These are phyloP conservation scores for Adansonia madagascariensis DNA, from an alignment of 441 rosid species.

Conservation along the genomic window DNA sequence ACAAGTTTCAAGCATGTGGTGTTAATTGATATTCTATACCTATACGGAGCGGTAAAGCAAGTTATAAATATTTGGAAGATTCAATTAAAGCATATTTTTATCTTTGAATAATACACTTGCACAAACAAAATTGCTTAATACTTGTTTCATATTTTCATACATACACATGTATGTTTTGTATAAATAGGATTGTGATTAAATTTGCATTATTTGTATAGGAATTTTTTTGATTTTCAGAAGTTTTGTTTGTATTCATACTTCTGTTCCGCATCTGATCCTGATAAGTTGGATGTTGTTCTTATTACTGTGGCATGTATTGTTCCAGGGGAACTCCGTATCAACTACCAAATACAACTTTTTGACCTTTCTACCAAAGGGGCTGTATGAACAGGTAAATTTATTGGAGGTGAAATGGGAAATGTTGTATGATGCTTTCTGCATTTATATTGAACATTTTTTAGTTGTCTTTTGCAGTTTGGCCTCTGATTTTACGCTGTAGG, in stretches of 20 bases:
- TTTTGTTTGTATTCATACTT: background rate
- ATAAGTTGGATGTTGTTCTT: constrained; percentile 26
- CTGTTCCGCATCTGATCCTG: constrained; percentile 15
- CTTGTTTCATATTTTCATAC: background rate
- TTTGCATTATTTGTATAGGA: constrained; percentile 19
- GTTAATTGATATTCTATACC: background rate
- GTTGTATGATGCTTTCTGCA: background rate
- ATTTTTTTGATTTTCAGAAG: background rate
- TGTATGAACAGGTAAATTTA: constrained; percentile 87
- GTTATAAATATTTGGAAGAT: constrained; percentile 13
- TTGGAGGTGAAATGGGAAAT: constrained; percentile 1
- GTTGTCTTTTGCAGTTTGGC: constrained; percentile 4
- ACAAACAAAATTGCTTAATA: background rate
- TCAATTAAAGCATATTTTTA: background rate
- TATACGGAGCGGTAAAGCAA: background rate
- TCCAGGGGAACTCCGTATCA: constrained; percentile 91
- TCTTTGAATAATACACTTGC: constrained; percentile 2
- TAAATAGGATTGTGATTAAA: background rate
- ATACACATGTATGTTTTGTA: background rate
- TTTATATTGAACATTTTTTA: background rate
- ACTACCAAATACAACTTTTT: constrained; percentile 97
- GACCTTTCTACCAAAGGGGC: constrained; percentile 93
- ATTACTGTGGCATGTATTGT: constrained; percentile 35
- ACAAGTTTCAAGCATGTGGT: background rate
- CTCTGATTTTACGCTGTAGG: constrained; percentile 2